Evolutionary conservation across 2,329 filamentous ascomycete species (phyloP).

Genomic region (Colletotrichum limetticola): DNA sequence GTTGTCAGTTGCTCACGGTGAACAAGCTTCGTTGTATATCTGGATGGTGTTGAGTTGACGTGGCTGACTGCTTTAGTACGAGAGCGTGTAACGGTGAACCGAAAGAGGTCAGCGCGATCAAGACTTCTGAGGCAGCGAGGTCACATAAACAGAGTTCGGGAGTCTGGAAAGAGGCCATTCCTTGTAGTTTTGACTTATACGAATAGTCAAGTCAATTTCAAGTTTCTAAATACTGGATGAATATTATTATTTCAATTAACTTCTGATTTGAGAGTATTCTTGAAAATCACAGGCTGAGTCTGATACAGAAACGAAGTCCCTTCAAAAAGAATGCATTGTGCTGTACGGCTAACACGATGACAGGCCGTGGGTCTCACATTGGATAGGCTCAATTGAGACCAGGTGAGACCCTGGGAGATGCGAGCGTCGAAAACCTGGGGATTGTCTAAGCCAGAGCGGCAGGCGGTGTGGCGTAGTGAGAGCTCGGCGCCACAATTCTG

Average conservation of each 20-base stretch:
- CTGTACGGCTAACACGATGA: neutral
- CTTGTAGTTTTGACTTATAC: neutral
- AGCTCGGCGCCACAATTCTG: conserved; percentile 30
- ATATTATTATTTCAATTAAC: neutral
- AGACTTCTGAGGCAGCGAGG: neutral
- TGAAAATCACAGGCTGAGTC: neutral
- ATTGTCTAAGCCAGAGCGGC: neutral
- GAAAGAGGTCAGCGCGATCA: neutral
- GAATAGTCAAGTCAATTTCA: neutral
- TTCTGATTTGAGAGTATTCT: neutral
- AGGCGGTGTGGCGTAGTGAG: neutral
- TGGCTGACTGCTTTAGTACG: neutral
- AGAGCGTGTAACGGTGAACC: neutral
- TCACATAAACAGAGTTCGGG: neutral
- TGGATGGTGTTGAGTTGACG: neutral
- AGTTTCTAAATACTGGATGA: neutral
- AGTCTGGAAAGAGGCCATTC: neutral
- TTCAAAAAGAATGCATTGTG: neutral
- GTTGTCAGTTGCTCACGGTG: neutral
- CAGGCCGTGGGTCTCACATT: neutral
- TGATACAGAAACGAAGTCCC: neutral
- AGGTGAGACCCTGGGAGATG: neutral
- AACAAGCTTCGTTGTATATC: neutral
- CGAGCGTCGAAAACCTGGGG: conserved; percentile 15
- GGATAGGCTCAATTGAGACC: neutral